Percentiles rank a stretch among this genome's conserved stretches.
Conservation (phyloP, 1,139 yeast genomes). For the Suhomyces wounanorum region DNA sequence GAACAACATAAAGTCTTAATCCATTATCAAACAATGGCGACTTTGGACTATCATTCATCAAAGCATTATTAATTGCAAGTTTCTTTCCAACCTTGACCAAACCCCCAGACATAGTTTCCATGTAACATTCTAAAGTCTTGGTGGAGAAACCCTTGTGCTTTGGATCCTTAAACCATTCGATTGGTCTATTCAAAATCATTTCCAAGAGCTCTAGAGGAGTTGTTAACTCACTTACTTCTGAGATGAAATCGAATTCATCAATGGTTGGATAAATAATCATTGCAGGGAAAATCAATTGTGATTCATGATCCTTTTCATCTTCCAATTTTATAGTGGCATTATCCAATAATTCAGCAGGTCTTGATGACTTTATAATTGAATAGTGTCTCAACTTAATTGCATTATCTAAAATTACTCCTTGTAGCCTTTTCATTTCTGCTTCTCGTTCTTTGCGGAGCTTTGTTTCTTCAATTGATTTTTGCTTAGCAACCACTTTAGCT, state of each 20-base stretch:
- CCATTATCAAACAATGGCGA: slow-evolving; percentile 81
- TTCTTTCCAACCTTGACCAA: slow-evolving; percentile 84
- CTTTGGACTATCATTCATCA: slow-evolving; percentile 62
- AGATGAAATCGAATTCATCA: slow-evolving; percentile 81
- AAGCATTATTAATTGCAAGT: slow-evolving; percentile 61
- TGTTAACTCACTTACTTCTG: slow-evolving; percentile 68
- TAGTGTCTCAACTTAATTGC: slow-evolving; percentile 61
- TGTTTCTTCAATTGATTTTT: slow-evolving; percentile 35
- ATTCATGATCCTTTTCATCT: slow-evolving; percentile 70
- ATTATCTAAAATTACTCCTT: slow-evolving; percentile 42
- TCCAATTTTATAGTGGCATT: slow-evolving; percentile 58
- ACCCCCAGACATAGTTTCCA: slow-evolving; percentile 86
- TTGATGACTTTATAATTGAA: slow-evolving; percentile 47
- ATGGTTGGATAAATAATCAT: slow-evolving; percentile 80
- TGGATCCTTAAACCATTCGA: slow-evolving; percentile 69
- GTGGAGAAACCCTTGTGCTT: slow-evolving; percentile 61
- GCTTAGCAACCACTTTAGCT: slow-evolving; percentile 41
- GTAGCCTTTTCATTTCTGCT: slow-evolving; percentile 32
- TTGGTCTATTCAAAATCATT: slow-evolving; percentile 62
- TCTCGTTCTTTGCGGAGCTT: slow-evolving; percentile 35
- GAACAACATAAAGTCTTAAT: slow-evolving; percentile 75
- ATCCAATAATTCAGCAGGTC: slow-evolving; percentile 53
- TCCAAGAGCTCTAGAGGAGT: slow-evolving; percentile 62
- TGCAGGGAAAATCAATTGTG: slow-evolving; percentile 80
- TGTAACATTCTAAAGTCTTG: slow-evolving; percentile 66